These are phyloP conservation scores for Benincasa hispida DNA, from an alignment of 306 rosid genomes.

Conservation along the genomic window DNA sequence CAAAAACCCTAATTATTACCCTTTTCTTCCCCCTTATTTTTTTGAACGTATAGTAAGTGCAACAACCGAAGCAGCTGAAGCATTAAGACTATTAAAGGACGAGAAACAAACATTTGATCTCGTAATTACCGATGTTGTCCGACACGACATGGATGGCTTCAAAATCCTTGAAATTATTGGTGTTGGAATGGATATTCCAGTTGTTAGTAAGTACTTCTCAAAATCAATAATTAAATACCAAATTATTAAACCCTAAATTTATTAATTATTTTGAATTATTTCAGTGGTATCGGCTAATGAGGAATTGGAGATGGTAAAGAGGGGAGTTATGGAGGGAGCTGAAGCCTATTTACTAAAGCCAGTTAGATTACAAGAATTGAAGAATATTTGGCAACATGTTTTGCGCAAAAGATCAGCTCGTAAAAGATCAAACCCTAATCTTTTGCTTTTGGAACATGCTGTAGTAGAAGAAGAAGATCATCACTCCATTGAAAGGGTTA, in stretches of 20 bases:
- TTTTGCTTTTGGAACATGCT: too few relatives aligned
- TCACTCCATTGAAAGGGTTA: too few relatives aligned
- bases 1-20: background rate
- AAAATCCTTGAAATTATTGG: slow-evolving; percentile 8
- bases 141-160: slow-evolving; percentile 15
- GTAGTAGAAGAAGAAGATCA: too few relatives aligned
- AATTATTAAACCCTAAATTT: background rate
- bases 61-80: slow-evolving; percentile 13
- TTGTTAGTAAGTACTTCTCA: slow-evolving; percentile 8
- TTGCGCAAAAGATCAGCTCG: background rate
- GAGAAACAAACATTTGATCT: slow-evolving; percentile 6
- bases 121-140: slow-evolving; percentile 3
- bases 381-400: slow-evolving; percentile 18
- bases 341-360: slow-evolving; percentile 9
- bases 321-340: slow-evolving; percentile 10
- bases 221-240: background rate
- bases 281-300: slow-evolving; percentile 13
- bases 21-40: background rate
- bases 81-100: slow-evolving; percentile 1
- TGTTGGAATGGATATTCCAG: slow-evolving; percentile 8
- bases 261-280: background rate
- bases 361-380: slow-evolving; percentile 4
- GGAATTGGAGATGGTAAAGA: background rate
- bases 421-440: background rate
- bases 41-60: background rate